Conservation (phyloP, 805 yeast species). For the Lachancea thermotolerans region DNA sequence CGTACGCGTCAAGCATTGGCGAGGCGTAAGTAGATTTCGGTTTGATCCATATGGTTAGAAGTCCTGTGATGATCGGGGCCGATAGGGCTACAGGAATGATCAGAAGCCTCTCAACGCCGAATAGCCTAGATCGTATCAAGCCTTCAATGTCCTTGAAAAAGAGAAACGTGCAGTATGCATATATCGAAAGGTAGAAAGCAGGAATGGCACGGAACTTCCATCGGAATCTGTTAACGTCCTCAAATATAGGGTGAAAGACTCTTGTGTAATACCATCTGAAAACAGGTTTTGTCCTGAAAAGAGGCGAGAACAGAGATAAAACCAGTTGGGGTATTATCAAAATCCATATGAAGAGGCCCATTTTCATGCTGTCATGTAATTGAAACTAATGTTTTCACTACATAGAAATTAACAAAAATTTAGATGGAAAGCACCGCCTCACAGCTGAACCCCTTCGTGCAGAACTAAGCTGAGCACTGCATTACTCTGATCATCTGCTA, state of each 20-base stretch:
- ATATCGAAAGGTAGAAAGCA: conserved; percentile 21
- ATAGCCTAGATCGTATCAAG: conserved; percentile 9
- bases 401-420: neutral
- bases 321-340: conserved; percentile 14
- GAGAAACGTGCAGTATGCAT: conserved; percentile 15
- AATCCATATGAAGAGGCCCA: conserved; percentile 3
- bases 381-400: neutral
- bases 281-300: conserved; percentile 13
- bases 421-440: neutral
- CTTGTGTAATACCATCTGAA: conserved; percentile 22
- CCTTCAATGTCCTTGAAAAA: conserved; percentile 15
- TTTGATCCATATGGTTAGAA: conserved; percentile 16
- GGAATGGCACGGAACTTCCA: conserved; percentile 30
- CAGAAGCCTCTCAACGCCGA: conserved; percentile 14
- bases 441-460: neutral
- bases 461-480: too few relatives aligned
- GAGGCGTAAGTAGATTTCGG: conserved; percentile 12
- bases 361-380: neutral
- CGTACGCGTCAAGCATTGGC: conserved; percentile 27
- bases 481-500: too few relatives aligned
- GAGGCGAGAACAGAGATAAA: conserved; percentile 24
- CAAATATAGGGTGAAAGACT: conserved; percentile 22
- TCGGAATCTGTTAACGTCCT: conserved; percentile 17
- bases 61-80: conserved; percentile 16
- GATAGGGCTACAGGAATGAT: conserved; percentile 20